A percentile compares a stretch with the other conserved stretches of the same genome.
Conservation (phyloP, 495 filamentous ascomycete genomes). For the Aspergillus panamensis region DNA sequence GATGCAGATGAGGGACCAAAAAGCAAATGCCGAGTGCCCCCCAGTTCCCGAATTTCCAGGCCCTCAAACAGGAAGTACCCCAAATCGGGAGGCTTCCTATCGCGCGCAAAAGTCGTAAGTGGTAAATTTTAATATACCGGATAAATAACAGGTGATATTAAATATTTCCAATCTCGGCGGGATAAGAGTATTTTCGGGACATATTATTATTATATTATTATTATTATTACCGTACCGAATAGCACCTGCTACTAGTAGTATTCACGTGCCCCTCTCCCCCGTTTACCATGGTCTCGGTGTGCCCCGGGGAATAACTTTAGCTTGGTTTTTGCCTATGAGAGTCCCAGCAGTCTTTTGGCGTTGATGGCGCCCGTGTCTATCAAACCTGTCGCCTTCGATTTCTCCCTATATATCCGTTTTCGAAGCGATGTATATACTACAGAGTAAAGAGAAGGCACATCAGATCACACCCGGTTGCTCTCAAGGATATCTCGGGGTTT, state of each 20-base stretch:
- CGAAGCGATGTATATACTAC: background rate
- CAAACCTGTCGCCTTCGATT: conserved; percentile 12
- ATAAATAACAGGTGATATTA: too few relatives aligned
- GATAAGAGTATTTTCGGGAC: background rate
- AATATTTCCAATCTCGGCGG: too few relatives aligned
- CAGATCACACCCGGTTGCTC: background rate
- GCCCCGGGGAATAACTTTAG: background rate
- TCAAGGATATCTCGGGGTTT: background rate
- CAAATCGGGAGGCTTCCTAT: background rate
- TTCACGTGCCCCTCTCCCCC: background rate
- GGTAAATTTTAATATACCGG: background rate
- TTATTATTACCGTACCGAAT: too few relatives aligned
- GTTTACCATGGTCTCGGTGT: background rate
- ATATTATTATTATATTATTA: too few relatives aligned
- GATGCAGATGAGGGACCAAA: background rate
- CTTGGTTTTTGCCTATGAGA: background rate
- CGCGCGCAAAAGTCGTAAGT: background rate
- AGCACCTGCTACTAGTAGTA: too few relatives aligned
- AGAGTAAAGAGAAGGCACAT: background rate
- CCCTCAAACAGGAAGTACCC: background rate
- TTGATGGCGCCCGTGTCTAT: conserved; percentile 11
- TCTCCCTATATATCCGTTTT: too few relatives aligned
- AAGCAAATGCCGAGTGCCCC: conserved; percentile 9
- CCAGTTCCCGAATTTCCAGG: background rate
- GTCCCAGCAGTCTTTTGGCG: background rate